Evolutionary conservation across 2,329 filamentous ascomycete species (phyloP), one percentile per base, ranked within the genome.

Genomic region (Orbilia javanica): DNA sequence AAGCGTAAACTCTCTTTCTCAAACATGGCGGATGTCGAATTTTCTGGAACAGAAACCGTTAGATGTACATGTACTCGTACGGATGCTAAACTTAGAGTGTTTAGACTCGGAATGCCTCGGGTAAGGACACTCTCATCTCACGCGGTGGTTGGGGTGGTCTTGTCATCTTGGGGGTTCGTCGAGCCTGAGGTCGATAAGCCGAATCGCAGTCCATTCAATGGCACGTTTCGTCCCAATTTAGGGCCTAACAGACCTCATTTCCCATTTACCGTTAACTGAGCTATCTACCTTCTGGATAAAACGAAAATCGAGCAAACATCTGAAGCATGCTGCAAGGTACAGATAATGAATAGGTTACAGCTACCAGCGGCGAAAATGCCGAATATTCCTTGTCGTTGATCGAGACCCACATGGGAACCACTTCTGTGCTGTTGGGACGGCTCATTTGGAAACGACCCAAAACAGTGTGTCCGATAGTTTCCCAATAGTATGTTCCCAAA

Each of bases 381-480:
- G 73, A 63, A 39, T 67, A 60, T 77, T 39, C 73, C 66, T 67
- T 77, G 73, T 66, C 63, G 72, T 55, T 69, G 55, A 69, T 63
- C 62, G 25, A 77, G 66, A 71, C 73, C 73, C 73, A 70, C 73
- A 66, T 57, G 42, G 60, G 60, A 34, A 20, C 66, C 52, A 60
- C 39, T 22, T 65, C 48, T 66, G 46, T 10, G 60, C 66, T 48
- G 73, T 67, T 77, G 73, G 73, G 73, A 65, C 73, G 67, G 73
- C 67, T 77, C 60, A 77, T 66, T 77, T 67, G 73, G 67, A 77
- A 77, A 77, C 48, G 60, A 71, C 73, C 67, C 73, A 71, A 69
- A 77, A 77, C 73, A 50, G 72, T 34, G 48, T 71, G 66, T 22
- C 60, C 57, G 53, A 60, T 42, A 36, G 29, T 27, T 42, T 15